Evolutionary conservation across 2,329 filamentous ascomycete species (phyloP), one percentile per base, ranked within the genome.

Genomic region (Ceratocystis papillata): DNA sequence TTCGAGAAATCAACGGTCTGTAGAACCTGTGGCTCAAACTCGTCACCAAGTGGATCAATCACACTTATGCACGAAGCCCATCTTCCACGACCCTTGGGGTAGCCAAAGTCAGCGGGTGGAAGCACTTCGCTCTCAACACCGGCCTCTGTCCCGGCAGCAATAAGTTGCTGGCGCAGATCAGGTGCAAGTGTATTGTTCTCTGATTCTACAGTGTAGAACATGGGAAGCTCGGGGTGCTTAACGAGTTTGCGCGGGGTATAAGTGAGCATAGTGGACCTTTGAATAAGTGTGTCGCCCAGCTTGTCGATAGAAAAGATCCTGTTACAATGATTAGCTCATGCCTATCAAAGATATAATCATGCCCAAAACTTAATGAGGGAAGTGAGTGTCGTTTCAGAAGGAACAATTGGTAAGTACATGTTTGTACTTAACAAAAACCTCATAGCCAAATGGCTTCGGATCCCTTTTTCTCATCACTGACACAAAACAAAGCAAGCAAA

Each of bases 41-140:
- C 61, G 12, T 66, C 62, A 12, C 65, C 64, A 5, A 67, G 30
- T 0, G 94, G 92, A 72, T 99, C 94, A 20, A 99, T 82, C 22
- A 96, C 83, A 72, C 90, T 91, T 70, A 99, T 92, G 75, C 92
- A 97, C 8, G 93, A 97, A 50, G 94, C 90, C 94, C 94, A 99
- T 70, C 93, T 88, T 22, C 89, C 88, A 68, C 83, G 85, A 28
- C 86, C 91, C 66, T 87, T 85, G 8, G 94, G 89, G 72, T 96
- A 90, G 1, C 94, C 94, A 73, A 99, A 96, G 4, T 96, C 89
- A 70, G 87, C 84, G 1, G 90, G 84, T 0, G 89, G 86, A 1
- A 94, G 79, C 10, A 87, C 80, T 3, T 80, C 79, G n/a, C 83
- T 80, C 69, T 92, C 87, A 5, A 88, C 89, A 73, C 90, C 91